Evolutionary conservation across 345 rosid genomes (phyloP), one percentile per base, ranked within the genome.

Genomic region (Kandelia obovata): DNA sequence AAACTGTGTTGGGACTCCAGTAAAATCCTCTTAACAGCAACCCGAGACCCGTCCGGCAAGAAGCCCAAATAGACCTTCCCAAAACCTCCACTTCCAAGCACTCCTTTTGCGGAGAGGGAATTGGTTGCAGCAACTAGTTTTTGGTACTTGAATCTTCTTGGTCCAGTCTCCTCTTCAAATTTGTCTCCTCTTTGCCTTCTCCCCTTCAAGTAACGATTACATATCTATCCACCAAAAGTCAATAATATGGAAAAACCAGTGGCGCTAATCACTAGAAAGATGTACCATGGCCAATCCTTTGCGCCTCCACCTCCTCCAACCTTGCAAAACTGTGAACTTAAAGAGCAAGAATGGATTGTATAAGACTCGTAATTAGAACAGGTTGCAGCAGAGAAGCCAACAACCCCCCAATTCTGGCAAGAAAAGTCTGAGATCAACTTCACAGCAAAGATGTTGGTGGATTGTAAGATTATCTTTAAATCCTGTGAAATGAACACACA

Each of bases 301-400:
- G 43, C 9, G 43, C 13, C 43, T 37, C 43, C 43, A 8, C 43
- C 43, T 37, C 11, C 43, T 37, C 43, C 43, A 8, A 9, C 43
- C 43, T 37, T 37, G 13, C 11, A 2, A 27, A 32, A 58, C 20
- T 9, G 28, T 19, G 79, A 58, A 35, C 2, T 34, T 31, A 78
- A 78, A 5, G 70, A 69, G 77, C 82, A 75, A 0, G 78, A 70
- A 10, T 65, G 64, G 47, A 81, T 16, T 1, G 34, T 67, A 23
- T 64, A 71, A 19, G 66, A 31, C 49, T 66, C 80, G 5, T 6
- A 5, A 20, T 20, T 23, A 23, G 6, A 7, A 39, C 72, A 78
- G 7, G 80, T 75, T 26, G 79, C 63, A n/a, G 73, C 74, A 11
- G 78, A 75, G 66, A 81, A 75, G 28, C 84, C 80, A 53, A 78